Evolutionary conservation across 2,329 filamentous ascomycete genomes (phyloP).

Genomic region (Colletotrichum scovillei): DNA sequence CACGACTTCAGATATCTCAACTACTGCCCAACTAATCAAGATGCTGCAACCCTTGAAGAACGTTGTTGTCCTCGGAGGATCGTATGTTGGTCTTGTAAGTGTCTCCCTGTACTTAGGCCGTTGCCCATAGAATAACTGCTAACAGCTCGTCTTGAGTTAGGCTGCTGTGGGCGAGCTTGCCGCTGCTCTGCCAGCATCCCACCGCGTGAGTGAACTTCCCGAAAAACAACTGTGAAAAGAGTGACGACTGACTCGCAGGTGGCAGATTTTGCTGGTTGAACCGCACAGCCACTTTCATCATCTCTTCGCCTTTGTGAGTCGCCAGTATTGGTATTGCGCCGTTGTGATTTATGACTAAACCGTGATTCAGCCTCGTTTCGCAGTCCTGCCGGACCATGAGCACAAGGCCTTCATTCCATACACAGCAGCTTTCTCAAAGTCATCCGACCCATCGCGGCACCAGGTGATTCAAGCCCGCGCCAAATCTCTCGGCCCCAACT

Average conservation of each 20-base stretch:
- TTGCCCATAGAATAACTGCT: slow-evolving; percentile 25
- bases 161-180: slow-evolving; percentile 14
- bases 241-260: neutral
- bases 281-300: slow-evolving; percentile 29
- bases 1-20: too few species aligned
- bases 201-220: neutral
- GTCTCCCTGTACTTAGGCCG: too few species aligned
- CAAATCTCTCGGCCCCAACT: neutral
- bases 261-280: slow-evolving; percentile 16
- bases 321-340: too few species aligned
- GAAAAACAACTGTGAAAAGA: neutral
- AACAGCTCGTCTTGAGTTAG: neutral
- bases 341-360: neutral
- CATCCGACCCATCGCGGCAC: slow-evolving; percentile 8
- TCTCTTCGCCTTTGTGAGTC: slow-evolving; percentile 19
- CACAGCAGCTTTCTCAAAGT: slow-evolving; percentile 22
- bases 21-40: too few species aligned
- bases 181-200: slow-evolving; percentile 13
- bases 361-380: slow-evolving; percentile 54
- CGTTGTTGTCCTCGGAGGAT: slow-evolving; percentile 56
- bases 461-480: slow-evolving; percentile 23
- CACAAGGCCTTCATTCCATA: slow-evolving; percentile 61
- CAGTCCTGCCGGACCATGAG: slow-evolving; percentile 53
- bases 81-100: slow-evolving; percentile 52
- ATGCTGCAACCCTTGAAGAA: slow-evolving; percentile 41